phyloP scores from a whole-genome alignment of 2,329 filamentous ascomycete genomes.

The Penicillium sp. region DNA sequence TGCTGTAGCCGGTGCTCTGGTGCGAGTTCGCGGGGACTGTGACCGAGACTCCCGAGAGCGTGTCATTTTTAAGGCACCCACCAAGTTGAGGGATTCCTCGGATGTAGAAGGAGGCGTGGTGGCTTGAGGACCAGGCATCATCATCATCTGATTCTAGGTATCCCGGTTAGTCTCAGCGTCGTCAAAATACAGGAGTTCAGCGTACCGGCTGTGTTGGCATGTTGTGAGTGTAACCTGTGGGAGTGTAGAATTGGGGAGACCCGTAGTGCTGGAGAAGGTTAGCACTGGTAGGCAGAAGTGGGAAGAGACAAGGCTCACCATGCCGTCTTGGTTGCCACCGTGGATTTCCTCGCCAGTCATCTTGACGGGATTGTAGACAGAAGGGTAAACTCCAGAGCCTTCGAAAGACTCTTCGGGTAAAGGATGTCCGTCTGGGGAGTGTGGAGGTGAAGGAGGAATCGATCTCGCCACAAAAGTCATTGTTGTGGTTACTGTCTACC shows the following conservation, averaged over 20 bases:
- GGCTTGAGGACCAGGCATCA: slow-evolving; percentile 18
- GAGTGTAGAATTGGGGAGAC: slow-evolving; percentile 19
- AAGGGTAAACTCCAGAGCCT: slow-evolving; percentile 14
- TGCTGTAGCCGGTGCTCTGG: slow-evolving; percentile 12
- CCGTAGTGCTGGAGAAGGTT: slow-evolving; percentile 19
- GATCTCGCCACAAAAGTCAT: slow-evolving; percentile 16
- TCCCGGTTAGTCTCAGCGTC: background rate
- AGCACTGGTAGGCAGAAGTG: background rate
- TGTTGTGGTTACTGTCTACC: background rate
- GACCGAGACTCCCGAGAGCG: background rate
- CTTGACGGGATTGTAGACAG: slow-evolving; percentile 9
- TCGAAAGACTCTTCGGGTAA: slow-evolving; percentile 18
- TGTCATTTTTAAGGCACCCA: slow-evolving; percentile 3
- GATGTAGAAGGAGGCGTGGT: slow-evolving; percentile 27
- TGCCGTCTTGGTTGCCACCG: slow-evolving; percentile 4
- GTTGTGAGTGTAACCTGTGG: slow-evolving; percentile 13
- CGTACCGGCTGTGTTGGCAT: slow-evolving; percentile 24
- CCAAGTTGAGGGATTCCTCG: slow-evolving; percentile 20
- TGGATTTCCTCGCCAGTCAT: slow-evolving; percentile 9
- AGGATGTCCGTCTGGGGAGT: slow-evolving; percentile 27
- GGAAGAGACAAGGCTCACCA: slow-evolving; percentile 19
- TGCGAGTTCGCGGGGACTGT: slow-evolving; percentile 7
- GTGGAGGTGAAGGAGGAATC: slow-evolving; percentile 33
- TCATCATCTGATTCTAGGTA: slow-evolving; percentile 14
- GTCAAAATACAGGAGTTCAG: background rate